Base-by-base conservation (phyloP, 495 filamentous ascomycete species). In the Bathelium albidoporum region DNA sequence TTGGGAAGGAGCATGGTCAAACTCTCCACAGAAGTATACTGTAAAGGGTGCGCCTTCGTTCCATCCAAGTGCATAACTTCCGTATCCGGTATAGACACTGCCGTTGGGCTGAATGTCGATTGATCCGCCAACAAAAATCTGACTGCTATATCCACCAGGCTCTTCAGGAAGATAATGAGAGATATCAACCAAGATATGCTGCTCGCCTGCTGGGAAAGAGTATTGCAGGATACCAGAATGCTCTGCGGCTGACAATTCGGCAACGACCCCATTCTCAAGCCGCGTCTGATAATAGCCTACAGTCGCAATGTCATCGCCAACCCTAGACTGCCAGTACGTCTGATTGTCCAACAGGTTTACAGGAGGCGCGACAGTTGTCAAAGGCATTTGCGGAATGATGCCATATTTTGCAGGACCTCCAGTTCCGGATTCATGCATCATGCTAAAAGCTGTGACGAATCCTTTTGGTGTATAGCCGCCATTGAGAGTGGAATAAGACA, bases 401-500 rank as follows among this genome's bases (percentile, higher is more conserved):
- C 73, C 73, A 52, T 76, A 76, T 63, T 74, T 76, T 14, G 73
- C 68, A 0, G 64, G 68, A 22, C 73, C 73, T 14, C 73, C 73
- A 0, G 73, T 75, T 12, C 73, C 72, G 14, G 63, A 68, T 45
- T 70, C 73, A 60, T 75, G 73, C 45, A 74, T 71, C 69, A 71
- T 68, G 22, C 39, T 68, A 34, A 74, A 70, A 24, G 66, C 73
- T 2, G 72, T 73, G 22, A 75, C 71, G 12, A 64, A 63, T 44
- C 72, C 73, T 52, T 68, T 36, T 5, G 73, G 73, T 18, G 72
- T 72, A 62, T 70, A 73, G 5, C 73, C 73, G 49, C 71, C 72
- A 69, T 75, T 75, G 58, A 71, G 60, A 10, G 72, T 70, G 45
- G 67, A 67, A 43, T 69, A 65, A n/a, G 68, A 68, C 2, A 70